Evolutionary conservation across 805 yeast species (phyloP), one percentile per base, ranked within the genome.

Genomic region (Candida taoyuanica): DNA sequence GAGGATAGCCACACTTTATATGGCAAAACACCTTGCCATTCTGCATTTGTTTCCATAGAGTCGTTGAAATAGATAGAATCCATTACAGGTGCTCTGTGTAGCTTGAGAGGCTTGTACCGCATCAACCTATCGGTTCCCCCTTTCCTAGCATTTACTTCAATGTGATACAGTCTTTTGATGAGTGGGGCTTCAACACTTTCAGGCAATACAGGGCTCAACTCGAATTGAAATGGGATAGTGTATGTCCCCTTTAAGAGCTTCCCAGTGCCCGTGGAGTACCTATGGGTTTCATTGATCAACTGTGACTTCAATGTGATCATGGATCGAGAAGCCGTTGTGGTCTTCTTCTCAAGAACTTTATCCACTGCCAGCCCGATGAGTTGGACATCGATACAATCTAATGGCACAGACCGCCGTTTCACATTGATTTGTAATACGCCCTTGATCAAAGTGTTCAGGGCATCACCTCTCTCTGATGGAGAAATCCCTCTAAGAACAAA

Each of bases 151-250:
- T 18, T 26, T 7, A 46, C 53, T 19, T 43, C 44, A 4, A 53
- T 11, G 21, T 27, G 31, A 26, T 53, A 53, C 1, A 11, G 13
- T 27, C 50, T 44, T 5, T 44, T 33, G n/a, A 49, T 51, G 12
- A 49, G 34, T 12, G 12, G 8, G 0, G 48, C 33, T 0, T 26
- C 12, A 3, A 50, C 26, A 3, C 47, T 25, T 33, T 53, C 58
- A 9, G 58, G 49, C 7, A 44, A 33, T 14, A 20, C 5, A 12
- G 48, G 42, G 29, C 47, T 52, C 29, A 53, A 34, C 13, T 38
- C 26, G 28, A 53, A 53, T 29, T 47, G 52, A 40, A 53, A 53
- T 1, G 58, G 58, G 19, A 52, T 40, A 1, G 30, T 37, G 33
- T 53, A 47, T 3, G 35, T 35, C 3, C 58, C 58, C 29, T 25